Percentiles rank a stretch among this genome's conserved stretches.
Evolutionary conservation across 2,329 filamentous ascomycete species (phyloP).

Genomic region (Phialophora verrucosa): DNA sequence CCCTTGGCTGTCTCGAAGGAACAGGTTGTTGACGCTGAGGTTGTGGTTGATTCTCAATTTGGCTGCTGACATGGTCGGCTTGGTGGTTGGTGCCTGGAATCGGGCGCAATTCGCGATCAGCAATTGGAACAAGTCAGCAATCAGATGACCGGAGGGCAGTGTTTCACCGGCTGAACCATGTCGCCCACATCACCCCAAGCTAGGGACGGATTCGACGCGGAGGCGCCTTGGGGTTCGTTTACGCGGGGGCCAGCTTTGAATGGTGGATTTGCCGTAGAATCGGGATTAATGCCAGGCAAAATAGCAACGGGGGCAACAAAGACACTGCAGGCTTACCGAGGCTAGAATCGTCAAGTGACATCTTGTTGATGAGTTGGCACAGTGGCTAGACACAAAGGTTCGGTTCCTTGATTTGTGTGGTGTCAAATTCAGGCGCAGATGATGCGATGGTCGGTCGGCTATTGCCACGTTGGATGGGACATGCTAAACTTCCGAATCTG

Average conservation of each 20-base stretch:
- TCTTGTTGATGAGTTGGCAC: constrained; percentile 30
- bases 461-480: not conserved
- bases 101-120: constrained; percentile 24
- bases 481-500: not conserved
- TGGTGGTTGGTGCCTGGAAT: constrained; percentile 20
- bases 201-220: constrained; percentile 22
- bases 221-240: constrained; percentile 17
- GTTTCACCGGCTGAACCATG: constrained; percentile 27
- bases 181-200: constrained; percentile 10
- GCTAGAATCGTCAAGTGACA: constrained; percentile 32
- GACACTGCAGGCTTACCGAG: constrained; percentile 29
- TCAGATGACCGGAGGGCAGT: constrained; percentile 28
- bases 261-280: constrained; percentile 4
- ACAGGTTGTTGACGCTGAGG: constrained; percentile 9
- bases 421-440: not conserved
- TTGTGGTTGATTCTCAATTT: constrained; percentile 17
- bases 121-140: constrained; percentile 27
- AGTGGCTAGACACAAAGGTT: constrained; percentile 5
- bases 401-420: constrained; percentile 2
- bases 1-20: constrained; percentile 22
- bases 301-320: constrained; percentile 11
- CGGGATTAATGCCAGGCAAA: constrained; percentile 16
- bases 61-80: constrained; percentile 13
- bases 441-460: not conserved
- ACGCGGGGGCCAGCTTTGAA: constrained; percentile 10